Base-by-base conservation (phyloP, 768 basidiomycete genomes). In the Termitomyces sp. region DNA sequence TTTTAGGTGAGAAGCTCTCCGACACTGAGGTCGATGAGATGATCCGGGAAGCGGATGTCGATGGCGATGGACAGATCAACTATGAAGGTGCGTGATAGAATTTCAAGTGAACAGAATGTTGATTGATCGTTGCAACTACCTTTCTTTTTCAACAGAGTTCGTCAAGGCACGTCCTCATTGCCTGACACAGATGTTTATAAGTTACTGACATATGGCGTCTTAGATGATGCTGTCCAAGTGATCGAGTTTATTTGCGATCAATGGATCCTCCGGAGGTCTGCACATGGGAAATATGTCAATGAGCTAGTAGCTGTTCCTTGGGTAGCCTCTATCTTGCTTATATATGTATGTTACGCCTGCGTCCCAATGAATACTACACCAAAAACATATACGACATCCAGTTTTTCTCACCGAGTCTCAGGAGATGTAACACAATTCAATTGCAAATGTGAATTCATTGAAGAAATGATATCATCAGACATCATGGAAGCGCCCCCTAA, bases 11-110 rank as follows among this genome's bases (percentile, higher is more conserved):
- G 80, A 94, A 93, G 73, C 78, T 95, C 57, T 82, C 90, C 13
- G 93, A 95, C 62, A 79, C 68, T 8, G 94, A 96, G 74, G 93
- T 95, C 62, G 90, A 93, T 60, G 94, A 95, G 79, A 95, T 97
- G 94, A 97, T 97, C 70, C 87, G 93, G 55, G 95, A 97, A 76
- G 95, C 94, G 56, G 94, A 97, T 70, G 82, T 93, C 51, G 93
- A 97, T 68, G 94, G 95, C 52, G 92, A 94, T 71, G 93, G 93
- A n/a, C 91, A 93, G 75, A 91, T 92, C 75, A 89, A 91, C 74
- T 93, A 91, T 69, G 86, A 90, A 2, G 89, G 89, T 88, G 58
- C 56, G 82, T 63, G 8, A 22, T 20, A 33, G 39, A 44, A 20
- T 53, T 22, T 37, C 39, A 46, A 40, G 26, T 37, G 10, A 13